Conservation (phyloP, 148 eudicot species). For the Nyssa sinensis region DNA sequence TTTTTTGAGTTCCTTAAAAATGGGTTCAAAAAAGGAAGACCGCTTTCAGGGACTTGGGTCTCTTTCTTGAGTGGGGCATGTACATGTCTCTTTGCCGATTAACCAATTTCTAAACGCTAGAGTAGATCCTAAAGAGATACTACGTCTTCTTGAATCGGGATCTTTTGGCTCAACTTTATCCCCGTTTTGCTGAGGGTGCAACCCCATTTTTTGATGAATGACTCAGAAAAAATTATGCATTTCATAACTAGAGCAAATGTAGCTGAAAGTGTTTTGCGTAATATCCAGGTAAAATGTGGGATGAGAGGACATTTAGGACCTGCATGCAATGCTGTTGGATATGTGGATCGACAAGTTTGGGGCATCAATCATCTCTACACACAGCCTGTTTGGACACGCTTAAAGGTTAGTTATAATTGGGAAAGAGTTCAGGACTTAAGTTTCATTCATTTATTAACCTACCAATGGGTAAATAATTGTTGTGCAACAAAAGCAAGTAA, state of each 20-base stretch:
- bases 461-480: background rate
- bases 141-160: too few relatives aligned
- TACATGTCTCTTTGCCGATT: too few relatives aligned
- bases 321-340: conserved; percentile 56
- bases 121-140: too few relatives aligned
- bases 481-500: too few relatives aligned
- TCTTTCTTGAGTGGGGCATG: too few relatives aligned
- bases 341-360: conserved; percentile 55
- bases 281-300: conserved; percentile 48
- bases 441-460: background rate
- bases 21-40: too few relatives aligned
- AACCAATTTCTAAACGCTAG: too few relatives aligned
- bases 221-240: background rate
- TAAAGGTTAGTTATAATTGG: conserved; percentile 27
- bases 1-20: too few relatives aligned
- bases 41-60: too few relatives aligned
- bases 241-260: background rate
- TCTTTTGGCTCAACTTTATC: too few relatives aligned
- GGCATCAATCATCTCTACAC: conserved; percentile 49
- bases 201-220: background rate
- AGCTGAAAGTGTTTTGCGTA: background rate
- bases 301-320: conserved; percentile 65
- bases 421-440: background rate
- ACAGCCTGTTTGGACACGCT: conserved; percentile 40
- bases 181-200: too few relatives aligned